phyloP scores from a whole-genome alignment of 73 alveolate genomes.

The Diophrys sp. region DNA sequence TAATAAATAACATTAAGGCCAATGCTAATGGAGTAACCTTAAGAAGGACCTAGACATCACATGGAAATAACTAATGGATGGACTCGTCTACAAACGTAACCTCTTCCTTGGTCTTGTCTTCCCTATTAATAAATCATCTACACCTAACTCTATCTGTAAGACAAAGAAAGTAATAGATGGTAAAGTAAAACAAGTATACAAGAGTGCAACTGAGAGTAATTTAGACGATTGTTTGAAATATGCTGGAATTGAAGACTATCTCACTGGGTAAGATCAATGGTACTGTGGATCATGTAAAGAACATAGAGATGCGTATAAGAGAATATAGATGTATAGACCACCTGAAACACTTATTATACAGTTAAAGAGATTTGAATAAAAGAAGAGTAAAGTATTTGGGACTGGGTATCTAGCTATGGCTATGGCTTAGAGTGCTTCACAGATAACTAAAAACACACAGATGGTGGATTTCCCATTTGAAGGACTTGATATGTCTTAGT shows the following conservation, averaged over 20 bases:
- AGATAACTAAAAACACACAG: slow-evolving; percentile 27
- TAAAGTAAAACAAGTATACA: too few species aligned
- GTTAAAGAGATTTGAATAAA: slow-evolving; percentile 77
- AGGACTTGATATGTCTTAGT: slow-evolving; percentile 9
- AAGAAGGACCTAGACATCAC: background rate
- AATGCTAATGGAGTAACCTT: background rate
- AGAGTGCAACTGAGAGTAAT: background rate
- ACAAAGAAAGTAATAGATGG: background rate
- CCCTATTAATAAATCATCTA: background rate
- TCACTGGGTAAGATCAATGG: slow-evolving; percentile 88
- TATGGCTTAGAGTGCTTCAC: slow-evolving; percentile 25
- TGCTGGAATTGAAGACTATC: slow-evolving; percentile 64
- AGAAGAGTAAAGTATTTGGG: slow-evolving; percentile 28
- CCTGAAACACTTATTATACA: slow-evolving; percentile 84
- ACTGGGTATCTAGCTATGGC: slow-evolving; percentile 44
- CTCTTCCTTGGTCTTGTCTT: background rate
- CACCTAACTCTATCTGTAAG: background rate
- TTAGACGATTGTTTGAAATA: slow-evolving; percentile 23
- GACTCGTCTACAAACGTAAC: background rate
- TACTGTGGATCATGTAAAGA: slow-evolving; percentile 86
- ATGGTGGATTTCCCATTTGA: slow-evolving; percentile 38
- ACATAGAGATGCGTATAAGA: slow-evolving; percentile 74
- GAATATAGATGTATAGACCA: slow-evolving; percentile 72
- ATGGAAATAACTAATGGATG: background rate
- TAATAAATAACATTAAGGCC: background rate